Percentiles rank a stretch among this genome's conserved stretches.
These are phyloP conservation scores for Populus tremula DNA, from an alignment of 345 rosid genomes.

Conservation along the genomic window DNA sequence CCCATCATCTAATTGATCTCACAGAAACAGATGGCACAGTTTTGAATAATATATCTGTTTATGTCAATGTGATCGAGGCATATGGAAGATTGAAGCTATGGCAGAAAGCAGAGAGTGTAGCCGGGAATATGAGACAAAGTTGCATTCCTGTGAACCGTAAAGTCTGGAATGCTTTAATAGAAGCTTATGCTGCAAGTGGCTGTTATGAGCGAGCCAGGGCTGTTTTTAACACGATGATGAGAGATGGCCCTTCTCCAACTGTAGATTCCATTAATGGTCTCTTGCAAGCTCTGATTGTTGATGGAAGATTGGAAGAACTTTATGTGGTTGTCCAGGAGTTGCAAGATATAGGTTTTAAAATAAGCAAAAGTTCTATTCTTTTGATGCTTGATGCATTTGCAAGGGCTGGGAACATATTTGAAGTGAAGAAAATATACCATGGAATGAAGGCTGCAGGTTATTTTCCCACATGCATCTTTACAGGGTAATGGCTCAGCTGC, in stretches of 20 bases:
- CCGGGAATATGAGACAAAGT: conserved; percentile 63
- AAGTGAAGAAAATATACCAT: conserved; percentile 84
- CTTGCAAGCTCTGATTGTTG: conserved; percentile 72
- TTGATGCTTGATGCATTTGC: conserved; percentile 91
- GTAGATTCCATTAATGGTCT: conserved; percentile 82
- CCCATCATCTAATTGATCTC: conserved; percentile 56
- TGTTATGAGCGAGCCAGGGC: conserved; percentile 91
- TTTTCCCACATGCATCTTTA: conserved; percentile 90
- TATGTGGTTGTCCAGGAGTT: conserved; percentile 79
- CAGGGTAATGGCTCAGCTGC: conserved; percentile 67
- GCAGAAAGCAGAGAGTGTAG: conserved; percentile 89
- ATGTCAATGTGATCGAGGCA: conserved; percentile 61
- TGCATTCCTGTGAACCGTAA: conserved; percentile 51
- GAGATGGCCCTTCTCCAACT: conserved; percentile 92
- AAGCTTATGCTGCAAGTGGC: conserved; percentile 86
- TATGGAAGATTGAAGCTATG: conserved; percentile 72
- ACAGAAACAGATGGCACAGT: conserved; percentile 53
- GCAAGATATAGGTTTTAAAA: conserved; percentile 93
- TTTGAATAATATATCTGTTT: conserved; percentile 44
- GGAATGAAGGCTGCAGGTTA: conserved; percentile 98
- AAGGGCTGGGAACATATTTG: conserved; percentile 68
- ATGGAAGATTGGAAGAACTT: conserved; percentile 79
- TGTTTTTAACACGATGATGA: conserved; percentile 83
- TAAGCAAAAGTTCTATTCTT: conserved; percentile 86
- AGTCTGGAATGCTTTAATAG: conserved; percentile 85